phyloP scores from a whole-genome alignment of 768 basidiomycete species.

The Daedalea quercina region DNA sequence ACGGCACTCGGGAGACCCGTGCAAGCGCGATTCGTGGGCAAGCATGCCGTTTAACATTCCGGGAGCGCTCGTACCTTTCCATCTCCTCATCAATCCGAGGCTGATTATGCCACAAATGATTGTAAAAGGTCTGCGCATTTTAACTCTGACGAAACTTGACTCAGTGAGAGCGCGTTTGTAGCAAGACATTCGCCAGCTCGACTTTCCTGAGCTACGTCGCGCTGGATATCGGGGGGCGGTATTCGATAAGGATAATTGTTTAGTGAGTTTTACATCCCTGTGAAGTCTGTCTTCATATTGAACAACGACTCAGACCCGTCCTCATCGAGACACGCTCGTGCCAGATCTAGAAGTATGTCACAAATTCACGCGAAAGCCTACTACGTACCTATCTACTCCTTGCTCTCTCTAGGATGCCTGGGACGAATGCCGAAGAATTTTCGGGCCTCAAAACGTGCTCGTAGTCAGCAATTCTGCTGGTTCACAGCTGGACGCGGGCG shows the following conservation, averaged over 20 bases:
- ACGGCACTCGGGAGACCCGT: too few species aligned
- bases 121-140: slow-evolving; percentile 50
- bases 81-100: slow-evolving; percentile 62
- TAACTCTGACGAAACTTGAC: not conserved
- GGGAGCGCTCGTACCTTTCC: slow-evolving; percentile 62
- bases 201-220: slow-evolving; percentile 63
- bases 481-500: slow-evolving; percentile 65
- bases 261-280: slow-evolving; percentile 43
- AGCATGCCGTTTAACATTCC: slow-evolving; percentile 72
- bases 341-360: slow-evolving; percentile 63
- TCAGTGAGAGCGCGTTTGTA: slow-evolving; percentile 1
- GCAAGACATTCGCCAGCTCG: slow-evolving; percentile 80
- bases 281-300: not conserved
- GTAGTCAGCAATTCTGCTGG: slow-evolving; percentile 96
- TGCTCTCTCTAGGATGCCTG: slow-evolving; percentile 52
- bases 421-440: slow-evolving; percentile 61
- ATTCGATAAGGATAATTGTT: slow-evolving; percentile 97
- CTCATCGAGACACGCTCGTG: slow-evolving; percentile 67
- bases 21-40: too few species aligned
- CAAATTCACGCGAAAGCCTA: not conserved
- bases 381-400: not conserved
- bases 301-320: slow-evolving; percentile 57
- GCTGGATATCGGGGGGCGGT: slow-evolving; percentile 87
- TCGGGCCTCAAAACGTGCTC: slow-evolving; percentile 74
- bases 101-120: slow-evolving; percentile 57